Base-by-base conservation (phyloP, 2,329 filamentous ascomycete species). In the Cladophialophora immunda region DNA sequence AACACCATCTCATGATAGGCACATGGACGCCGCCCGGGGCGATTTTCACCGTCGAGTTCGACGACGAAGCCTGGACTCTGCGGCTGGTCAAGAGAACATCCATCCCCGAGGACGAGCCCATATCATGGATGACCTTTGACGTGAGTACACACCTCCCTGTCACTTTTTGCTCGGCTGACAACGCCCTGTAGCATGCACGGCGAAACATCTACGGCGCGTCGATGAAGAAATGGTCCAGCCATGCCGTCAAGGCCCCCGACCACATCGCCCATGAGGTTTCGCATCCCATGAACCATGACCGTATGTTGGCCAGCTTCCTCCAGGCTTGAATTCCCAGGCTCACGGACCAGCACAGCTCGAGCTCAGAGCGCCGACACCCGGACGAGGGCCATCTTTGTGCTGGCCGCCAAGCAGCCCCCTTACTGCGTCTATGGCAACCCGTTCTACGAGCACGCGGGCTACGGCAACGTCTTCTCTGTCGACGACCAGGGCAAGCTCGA, bases 191-290 rank as follows among this genome's bases (percentile, higher is more conserved):
- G 90, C 92, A 96, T 80, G 82, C 86, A 68, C 91, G 90, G 75
- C 94, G 93, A 80, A 90, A 91, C 77, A 90, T 97, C 68, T 97
- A 97, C 78, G 93, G 93, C 74, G 90, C 93, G 3, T 92, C 92
- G 68, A 95, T 95, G 92, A 97, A 97, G 84, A 94, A 93, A 78
- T 97, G 92, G 92, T 90, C 90, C 58, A 93, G 90, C 77, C 94
- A 92, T 78, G 83, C 88, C 54, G 90, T 96, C 74, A 87, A 89
- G 73, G 90, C 87, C 72, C 91, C 92, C 2, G 89, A 87, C 1
- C 87, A 92, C 58, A 95, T 97, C 71, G 81, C 88, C 55, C 92
- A 95, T 72, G 86, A 90, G 77, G 84, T 84, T 53, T 92, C 92
- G 15, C 89, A 93, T 78, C 85, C 90, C 2, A 90, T 97, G 78